Base-by-base conservation (phyloP, 1,284 basidiomycete genomes). In the Inonotus obliquus region DNA sequence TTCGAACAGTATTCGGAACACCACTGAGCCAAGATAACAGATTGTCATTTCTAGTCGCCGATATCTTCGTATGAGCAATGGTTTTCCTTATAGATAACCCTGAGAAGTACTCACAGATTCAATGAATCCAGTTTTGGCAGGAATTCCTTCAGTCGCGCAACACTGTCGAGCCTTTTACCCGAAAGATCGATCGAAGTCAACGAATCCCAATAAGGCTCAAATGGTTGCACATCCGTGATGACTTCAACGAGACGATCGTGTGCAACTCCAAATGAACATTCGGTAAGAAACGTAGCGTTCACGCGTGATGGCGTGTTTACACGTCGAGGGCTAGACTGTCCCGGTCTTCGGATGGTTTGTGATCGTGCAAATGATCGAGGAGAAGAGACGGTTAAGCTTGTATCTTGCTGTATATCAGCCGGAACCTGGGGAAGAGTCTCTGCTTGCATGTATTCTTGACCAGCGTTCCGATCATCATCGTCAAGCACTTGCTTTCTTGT, bases 211-310 rank as follows among this genome's bases (percentile, higher is more conserved):
- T 94, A 83, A 17, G 95, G 94, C 71, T 96, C 92, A 75, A 94
- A 98, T 1, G 96, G 94, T 71, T 96, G 91, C 13, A 96, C 87
- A 70, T 98, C 96, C 47, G 96, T 98, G 70, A 99, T 93, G 65
- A 94, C 85, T 73, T 94, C 85, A 1, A 99, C 89, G 2, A 99
- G 83, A 51, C 86, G 85, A 73, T 98, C 96, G 70, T 93, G 92
- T 9, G 94, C 85, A 32, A 98, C 87, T 19, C 86, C 92, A 72
- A 99, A 99, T 29, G 95, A 98, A 70, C 95, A 97, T 69, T 98
- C 94, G 3, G 90, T 92, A 65, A 98, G 78, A 77, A 96, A 96
- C 0, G 95, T 97, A 44, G 83, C 87, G 52, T 64, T 64, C 10
- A 35, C 59, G 25, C 56, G 39, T 17, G 47, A 52, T 32, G 49